Evolutionary conservation across 1,139 yeast species (phyloP), one percentile per base, ranked within the genome.

Genomic region (Blastobotrys serpentis): DNA sequence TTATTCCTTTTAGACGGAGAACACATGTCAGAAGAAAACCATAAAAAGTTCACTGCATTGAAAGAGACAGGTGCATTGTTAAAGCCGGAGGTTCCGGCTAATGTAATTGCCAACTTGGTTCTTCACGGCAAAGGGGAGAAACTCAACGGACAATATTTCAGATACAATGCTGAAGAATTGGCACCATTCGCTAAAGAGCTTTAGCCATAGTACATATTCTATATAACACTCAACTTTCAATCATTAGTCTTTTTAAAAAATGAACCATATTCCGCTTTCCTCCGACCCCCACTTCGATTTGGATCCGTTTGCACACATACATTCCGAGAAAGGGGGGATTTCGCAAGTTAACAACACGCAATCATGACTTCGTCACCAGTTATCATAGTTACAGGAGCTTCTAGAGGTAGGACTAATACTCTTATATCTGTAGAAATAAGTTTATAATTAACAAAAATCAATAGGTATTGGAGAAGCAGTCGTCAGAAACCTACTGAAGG

Each of bases 391-490:
- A 83, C 89, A 2, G 90, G 90, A n/a, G 86, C 85, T 23, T 81
- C 86, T 11, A 49, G 63, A 53, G 66, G 74, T 76, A 58, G 73
- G 78, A n/a, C n/a, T n/a, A n/a, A n/a, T n/a, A n/a, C n/a, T n/a
- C n/a, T n/a, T n/a, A n/a, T n/a, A n/a, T n/a, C n/a, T n/a, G n/a
- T n/a, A n/a, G n/a, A n/a, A n/a, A n/a, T n/a, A n/a, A n/a, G n/a
- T n/a, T n/a, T n/a, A n/a, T n/a, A n/a, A n/a, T n/a, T n/a, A n/a
- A n/a, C n/a, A n/a, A n/a, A n/a, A n/a, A n/a, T 42, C 32, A 6
- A 23, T 14, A 73, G 96, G 97, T 2, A 83, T 89, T 61, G 98
- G 97, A 7, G 77, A 75, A 26, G 74, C 90, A 2, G 79, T 85
- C 57, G 88, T 84, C 7, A 74, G 77, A 36, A 63, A 73, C 5